Base-by-base conservation (phyloP, 2,329 filamentous ascomycete species). In the Aspergillus udagawae region DNA sequence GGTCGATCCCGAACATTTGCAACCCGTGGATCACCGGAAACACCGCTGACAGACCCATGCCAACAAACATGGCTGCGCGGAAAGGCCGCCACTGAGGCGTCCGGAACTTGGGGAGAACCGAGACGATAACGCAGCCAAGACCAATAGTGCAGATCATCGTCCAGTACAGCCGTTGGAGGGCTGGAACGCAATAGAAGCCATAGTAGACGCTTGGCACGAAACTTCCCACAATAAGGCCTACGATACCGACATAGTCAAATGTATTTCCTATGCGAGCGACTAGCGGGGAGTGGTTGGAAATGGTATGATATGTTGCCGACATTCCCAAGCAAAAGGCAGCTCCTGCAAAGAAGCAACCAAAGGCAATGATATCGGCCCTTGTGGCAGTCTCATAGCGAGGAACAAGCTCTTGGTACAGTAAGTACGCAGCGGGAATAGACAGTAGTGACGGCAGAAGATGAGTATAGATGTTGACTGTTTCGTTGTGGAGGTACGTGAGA, bases 171-270 rank as follows among this genome's bases (percentile, higher is more conserved):
- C 78, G 80, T 77, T 91, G 85, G 66, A 93, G 72, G 7, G 72
- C 67, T 3, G 86, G 84, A 61, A 86, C 78, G 67, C 88, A 91
- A 67, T 84, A 90, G 72, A 96, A 91, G 3, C 88, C 92, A 73
- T 95, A 96, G 73, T 91, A 94, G 58, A 99, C 75, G 51, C 90
- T 89, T 2, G 94, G 92, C 49, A 97, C 85, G 70, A 93, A 96
- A 71, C 89, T 93, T 6, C 94, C 94, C 64, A 93, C 90, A 58
- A 97, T 97, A 64, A 99, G 78, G 51, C 87, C 85, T 29, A 97
- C 90, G 65, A 99, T 99, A 6, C 94, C 94, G 4, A 93, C 85
- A 72, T 99, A 97, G 72, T 99, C 94, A 56, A 97, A 78, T 73
- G 96, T 91, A 72, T 97, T 97, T 10, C 92, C 92, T 79, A 91